These are phyloP conservation scores for Globisporangium rhizosaccharum DNA, from an alignment of 352 stramenopile species.

Conservation along the genomic window DNA sequence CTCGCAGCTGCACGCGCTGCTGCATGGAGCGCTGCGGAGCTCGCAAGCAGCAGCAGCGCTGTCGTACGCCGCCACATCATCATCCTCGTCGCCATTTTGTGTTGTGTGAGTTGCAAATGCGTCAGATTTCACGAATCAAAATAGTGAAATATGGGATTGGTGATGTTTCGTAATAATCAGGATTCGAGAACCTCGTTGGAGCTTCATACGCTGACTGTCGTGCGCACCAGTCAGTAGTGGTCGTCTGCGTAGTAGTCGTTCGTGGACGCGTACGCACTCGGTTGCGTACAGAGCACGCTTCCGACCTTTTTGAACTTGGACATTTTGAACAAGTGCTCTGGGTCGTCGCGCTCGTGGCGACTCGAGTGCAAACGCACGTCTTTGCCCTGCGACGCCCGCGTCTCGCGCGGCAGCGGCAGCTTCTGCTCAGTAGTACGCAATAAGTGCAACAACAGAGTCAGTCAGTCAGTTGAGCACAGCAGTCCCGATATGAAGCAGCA, in stretches of 20 bases:
- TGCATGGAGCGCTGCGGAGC: not conserved
- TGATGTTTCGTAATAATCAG: not conserved
- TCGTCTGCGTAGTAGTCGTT: constrained; percentile 11
- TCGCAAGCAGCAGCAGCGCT: not conserved
- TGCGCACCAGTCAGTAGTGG: not conserved
- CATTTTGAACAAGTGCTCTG: constrained; percentile 66
- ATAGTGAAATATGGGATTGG: not conserved
- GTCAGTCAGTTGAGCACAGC: not conserved
- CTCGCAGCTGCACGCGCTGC: not conserved
- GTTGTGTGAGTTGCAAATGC: not conserved
- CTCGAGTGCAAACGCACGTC: constrained; percentile 51
- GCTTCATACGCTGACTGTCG: too few species aligned
- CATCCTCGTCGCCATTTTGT: not conserved
- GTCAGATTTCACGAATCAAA: not conserved
- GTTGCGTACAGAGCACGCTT: constrained; percentile 60
- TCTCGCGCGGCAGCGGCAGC: constrained; percentile 67
- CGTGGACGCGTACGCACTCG: constrained; percentile 16
- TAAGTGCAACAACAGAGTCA: not conserved
- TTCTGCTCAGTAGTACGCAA: constrained; percentile 28
- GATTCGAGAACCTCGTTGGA: too few species aligned
- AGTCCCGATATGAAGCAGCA: not conserved
- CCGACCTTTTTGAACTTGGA: constrained; percentile 83
- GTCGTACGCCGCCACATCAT: not conserved
- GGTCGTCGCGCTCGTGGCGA: constrained; percentile 23
- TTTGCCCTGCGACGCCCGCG: constrained; percentile 56